Conservation (phyloP, 1,139 yeast species). For the Pichia norvegensis region DNA sequence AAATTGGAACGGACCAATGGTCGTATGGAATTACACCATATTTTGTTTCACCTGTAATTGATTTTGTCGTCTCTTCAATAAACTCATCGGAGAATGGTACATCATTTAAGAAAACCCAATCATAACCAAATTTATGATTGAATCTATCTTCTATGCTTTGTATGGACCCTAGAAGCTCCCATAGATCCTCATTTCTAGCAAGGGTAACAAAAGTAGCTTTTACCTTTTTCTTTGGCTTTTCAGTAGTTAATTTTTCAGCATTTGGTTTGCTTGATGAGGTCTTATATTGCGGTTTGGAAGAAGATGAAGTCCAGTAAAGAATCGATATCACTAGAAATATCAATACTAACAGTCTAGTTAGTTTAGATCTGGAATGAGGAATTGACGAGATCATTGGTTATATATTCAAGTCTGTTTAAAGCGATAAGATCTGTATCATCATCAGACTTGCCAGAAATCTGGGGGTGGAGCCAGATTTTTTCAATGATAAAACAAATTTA, state of each 20-base stretch:
- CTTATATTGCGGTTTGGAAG: not conserved
- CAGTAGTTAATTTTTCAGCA: not conserved
- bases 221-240: constrained; percentile 4
- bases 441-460: no score
- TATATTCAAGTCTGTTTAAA: no score
- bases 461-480: no score
- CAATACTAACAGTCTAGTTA: not conserved
- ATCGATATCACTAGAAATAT: not conserved
- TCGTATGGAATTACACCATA: constrained; percentile 39
- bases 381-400: not conserved
- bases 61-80: constrained; percentile 29
- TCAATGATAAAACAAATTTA: no score
- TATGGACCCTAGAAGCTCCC: constrained; percentile 49
- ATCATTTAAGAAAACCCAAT: constrained; percentile 67
- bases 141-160: constrained; percentile 65
- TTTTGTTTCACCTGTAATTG: constrained; percentile 36
- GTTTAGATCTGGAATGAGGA: constrained; percentile 1
- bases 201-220: constrained; percentile 66
- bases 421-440: no score
- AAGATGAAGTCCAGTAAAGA: not conserved
- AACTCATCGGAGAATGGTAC: constrained; percentile 38
- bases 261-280: not conserved
- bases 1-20: constrained; percentile 47
- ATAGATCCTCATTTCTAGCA: constrained; percentile 59
- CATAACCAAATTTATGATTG: constrained; percentile 55